Evolutionary conservation across 2,329 filamentous ascomycete species (phyloP).

Genomic region (Cytospora chrysosperma): DNA sequence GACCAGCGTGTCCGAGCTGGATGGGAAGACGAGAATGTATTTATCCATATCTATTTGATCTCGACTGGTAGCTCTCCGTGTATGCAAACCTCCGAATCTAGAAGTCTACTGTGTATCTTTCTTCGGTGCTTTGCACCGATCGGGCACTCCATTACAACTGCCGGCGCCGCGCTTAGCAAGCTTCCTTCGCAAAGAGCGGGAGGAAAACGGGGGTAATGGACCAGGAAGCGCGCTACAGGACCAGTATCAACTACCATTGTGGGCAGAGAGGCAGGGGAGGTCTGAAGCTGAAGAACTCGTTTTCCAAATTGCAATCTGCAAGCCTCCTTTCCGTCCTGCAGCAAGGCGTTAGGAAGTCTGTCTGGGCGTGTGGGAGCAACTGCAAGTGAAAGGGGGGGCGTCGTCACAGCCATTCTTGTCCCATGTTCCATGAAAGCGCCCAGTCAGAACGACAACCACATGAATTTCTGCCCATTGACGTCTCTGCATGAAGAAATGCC

Average conservation of each 20-base stretch:
- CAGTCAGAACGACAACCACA: not conserved
- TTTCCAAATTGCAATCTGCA: constrained; percentile 25
- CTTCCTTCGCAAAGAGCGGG: constrained; percentile 1
- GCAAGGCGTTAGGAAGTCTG: not conserved
- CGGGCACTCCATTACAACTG: constrained; percentile 15
- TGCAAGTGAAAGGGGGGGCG: constrained; percentile 13
- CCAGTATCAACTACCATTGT: not conserved
- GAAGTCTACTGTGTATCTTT: constrained; percentile 9
- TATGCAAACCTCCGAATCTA: constrained; percentile 10
- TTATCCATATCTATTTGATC: not conserved
- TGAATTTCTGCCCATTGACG: not conserved
- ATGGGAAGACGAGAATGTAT: not conserved
- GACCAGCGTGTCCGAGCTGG: too few relatives aligned
- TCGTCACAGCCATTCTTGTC: constrained; percentile 8
- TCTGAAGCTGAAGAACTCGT: not conserved
- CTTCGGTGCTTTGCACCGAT: constrained; percentile 13
- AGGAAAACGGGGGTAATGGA: not conserved
- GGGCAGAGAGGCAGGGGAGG: not conserved
- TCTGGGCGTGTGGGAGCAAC: not conserved
- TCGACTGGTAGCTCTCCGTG: constrained; percentile 3
- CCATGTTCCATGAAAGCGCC: constrained; percentile 2
- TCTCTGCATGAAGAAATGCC: not conserved
- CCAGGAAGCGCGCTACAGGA: constrained; percentile 3
- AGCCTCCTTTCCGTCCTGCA: constrained; percentile 18
- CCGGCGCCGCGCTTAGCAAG: constrained; percentile 8